A percentile compares a stretch with the other conserved stretches of the same genome.
Conservation (phyloP, 495 filamentous ascomycete species). For the Lepraria neglecta region DNA sequence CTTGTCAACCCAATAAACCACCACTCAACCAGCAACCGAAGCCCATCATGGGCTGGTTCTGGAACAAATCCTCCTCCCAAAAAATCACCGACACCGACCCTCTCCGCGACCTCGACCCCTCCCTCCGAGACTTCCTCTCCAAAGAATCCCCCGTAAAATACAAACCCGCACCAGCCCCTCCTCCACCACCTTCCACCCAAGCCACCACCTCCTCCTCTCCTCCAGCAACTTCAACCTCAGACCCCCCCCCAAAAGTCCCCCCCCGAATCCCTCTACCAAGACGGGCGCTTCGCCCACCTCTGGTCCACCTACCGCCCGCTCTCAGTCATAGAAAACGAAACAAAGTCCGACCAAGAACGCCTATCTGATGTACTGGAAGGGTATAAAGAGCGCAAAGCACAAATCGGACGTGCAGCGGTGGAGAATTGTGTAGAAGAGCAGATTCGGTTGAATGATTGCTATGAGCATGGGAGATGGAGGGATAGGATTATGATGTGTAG, state of each 20-base stretch:
- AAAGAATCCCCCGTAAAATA: slow-evolving; percentile 76
- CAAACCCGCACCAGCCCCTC: slow-evolving; percentile 38
- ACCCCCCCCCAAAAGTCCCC: slow-evolving; percentile 34
- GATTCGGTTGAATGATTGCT: slow-evolving; percentile 67
- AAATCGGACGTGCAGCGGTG: slow-evolving; percentile 73
- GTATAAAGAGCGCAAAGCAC: slow-evolving; percentile 72
- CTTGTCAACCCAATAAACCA: too few species aligned
- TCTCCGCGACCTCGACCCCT: slow-evolving; percentile 74
- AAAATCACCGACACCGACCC: slow-evolving; percentile 55
- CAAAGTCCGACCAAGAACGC: slow-evolving; percentile 65
- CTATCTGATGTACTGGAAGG: slow-evolving; percentile 69
- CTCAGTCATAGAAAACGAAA: slow-evolving; percentile 52
- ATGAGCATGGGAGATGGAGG: slow-evolving; percentile 53
- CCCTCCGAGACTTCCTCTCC: slow-evolving; percentile 75
- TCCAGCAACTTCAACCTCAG: slow-evolving; percentile 33
- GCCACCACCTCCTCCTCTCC: slow-evolving; percentile 19
- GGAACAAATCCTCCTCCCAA: slow-evolving; percentile 35
- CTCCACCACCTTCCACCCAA: slow-evolving; percentile 18
- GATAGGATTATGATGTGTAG: slow-evolving; percentile 65
- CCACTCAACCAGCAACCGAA: too few species aligned
- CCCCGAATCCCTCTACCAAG: slow-evolving; percentile 56
- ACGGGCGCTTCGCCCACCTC: slow-evolving; percentile 88
- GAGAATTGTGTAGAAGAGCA: slow-evolving; percentile 93
- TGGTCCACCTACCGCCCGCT: slow-evolving; percentile 83
- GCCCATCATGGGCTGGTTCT: slow-evolving; percentile 66